A percentile compares a stretch with the other conserved stretches of the same genome.
Conservation (phyloP, 1,284 basidiomycete genomes). For the Pholiota adiposa region DNA sequence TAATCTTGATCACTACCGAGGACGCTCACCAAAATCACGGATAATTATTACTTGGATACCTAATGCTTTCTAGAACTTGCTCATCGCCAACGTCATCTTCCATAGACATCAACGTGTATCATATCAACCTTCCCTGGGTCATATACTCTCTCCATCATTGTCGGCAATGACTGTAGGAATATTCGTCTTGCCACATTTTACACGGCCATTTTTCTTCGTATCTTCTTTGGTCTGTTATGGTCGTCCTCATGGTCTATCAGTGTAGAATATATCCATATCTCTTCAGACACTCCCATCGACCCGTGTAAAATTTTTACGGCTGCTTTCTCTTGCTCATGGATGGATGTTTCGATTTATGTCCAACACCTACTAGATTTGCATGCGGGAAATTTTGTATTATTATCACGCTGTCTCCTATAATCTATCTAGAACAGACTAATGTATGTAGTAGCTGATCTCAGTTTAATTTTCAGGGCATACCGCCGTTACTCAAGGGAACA, state of each 20-base stretch:
- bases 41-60: background rate
- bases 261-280: background rate
- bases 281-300: background rate
- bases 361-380: background rate
- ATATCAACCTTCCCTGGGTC: background rate
- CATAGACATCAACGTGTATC: conserved; percentile 1
- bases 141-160: background rate
- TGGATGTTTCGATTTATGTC: background rate
- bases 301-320: background rate
- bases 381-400: background rate
- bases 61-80: background rate
- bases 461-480: too few relatives aligned
- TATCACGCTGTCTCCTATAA: background rate
- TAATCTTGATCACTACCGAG: background rate
- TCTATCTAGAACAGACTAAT: background rate
- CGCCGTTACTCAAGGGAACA: background rate
- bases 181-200: background rate
- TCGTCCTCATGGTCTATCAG: background rate
- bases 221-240: background rate
- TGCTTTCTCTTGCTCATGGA: background rate
- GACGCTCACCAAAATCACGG: background rate
- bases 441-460: background rate
- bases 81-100: background rate
- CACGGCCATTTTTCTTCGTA: too few relatives aligned
- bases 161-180: background rate